Evolutionary conservation across 1,284 basidiomycete genomes (phyloP).

Genomic region (Papiliotrema fonsecae): DNA sequence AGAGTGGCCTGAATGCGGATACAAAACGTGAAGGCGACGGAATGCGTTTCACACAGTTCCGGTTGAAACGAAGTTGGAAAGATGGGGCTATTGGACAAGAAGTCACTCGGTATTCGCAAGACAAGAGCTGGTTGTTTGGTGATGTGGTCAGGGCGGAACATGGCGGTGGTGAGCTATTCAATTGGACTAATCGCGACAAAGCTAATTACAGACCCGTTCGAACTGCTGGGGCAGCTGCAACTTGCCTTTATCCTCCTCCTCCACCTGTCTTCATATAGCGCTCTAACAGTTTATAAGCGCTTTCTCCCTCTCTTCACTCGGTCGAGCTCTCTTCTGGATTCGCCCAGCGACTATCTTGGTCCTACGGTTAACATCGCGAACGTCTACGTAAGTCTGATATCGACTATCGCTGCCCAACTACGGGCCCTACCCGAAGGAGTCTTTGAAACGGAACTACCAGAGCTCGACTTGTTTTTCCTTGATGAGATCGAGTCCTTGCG

Average conservation of each 20-base stretch:
- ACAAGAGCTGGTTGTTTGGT: slow-evolving; percentile 48
- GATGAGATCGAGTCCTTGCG: slow-evolving; percentile 40
- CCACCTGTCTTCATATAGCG: slow-evolving; percentile 47
- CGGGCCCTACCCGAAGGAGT: slow-evolving; percentile 36
- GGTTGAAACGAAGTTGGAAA: slow-evolving; percentile 47
- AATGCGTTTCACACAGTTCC: slow-evolving; percentile 41
- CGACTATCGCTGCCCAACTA: slow-evolving; percentile 38
- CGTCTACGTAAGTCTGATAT: slow-evolving; percentile 23
- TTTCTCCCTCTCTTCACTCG: slow-evolving; percentile 43
- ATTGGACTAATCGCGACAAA: too few relatives aligned
- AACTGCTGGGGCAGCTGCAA: slow-evolving; percentile 45
- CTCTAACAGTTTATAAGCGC: slow-evolving; percentile 45
- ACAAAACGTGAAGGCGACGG: slow-evolving; percentile 1
- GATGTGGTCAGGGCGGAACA: slow-evolving; percentile 27
- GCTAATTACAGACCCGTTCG: slow-evolving; percentile 31
- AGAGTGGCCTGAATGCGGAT: not conserved
- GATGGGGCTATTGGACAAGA: slow-evolving; percentile 47
- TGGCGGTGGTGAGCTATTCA: too few relatives aligned
- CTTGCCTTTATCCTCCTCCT: slow-evolving; percentile 48
- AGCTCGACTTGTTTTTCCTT: slow-evolving; percentile 43
- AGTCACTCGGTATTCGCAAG: slow-evolving; percentile 44
- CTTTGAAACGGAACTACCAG: slow-evolving; percentile 48
- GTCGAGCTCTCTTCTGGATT: slow-evolving; percentile 19
- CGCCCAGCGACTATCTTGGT: slow-evolving; percentile 10
- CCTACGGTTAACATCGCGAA: not conserved